Base-by-base conservation (phyloP, 164 flowering plant species). In the Akebia trifoliata region DNA sequence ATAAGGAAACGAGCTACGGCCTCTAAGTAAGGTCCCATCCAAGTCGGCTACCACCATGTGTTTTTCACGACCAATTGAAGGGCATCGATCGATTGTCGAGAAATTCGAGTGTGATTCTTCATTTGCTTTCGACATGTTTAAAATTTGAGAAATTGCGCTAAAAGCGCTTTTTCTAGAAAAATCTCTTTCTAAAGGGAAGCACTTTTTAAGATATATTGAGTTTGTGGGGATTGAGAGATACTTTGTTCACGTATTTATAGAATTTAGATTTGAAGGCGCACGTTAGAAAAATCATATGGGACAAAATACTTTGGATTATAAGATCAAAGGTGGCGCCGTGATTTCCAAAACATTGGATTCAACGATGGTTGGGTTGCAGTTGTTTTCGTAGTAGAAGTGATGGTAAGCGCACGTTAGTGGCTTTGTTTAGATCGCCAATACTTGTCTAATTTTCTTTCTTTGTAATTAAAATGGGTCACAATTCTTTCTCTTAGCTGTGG, bases 1-100 rank as follows among this genome's bases (percentile, higher is more conserved):
- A 54, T 72, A 78, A 21, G 82, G 74, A 63, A 74, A 78, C 20
- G 81, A 61, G 49, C 70, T 72, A 20, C 73, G 63, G 0, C 70
- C 71, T 28, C 64, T 39, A 0, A 74, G 64, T n/a, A 74, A 51
- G 2, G 78, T 72, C 4, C 81, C 77, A 18, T 77, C 81, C 62
- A 74, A 24, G 62, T 78, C 77, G 1, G 79, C 69, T 1, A 72
- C 72, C 9, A 72, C 79, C 3, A 61, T 56, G 53, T 68, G 52
- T 10, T 65, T 65, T 25, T 65, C 70, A 0, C 67, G 63, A 24
- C 70, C 70, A 4, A 38, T 45, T 0, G 66, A 65, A 3, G 44
- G 17, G 36, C 74, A 70, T 17, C 34, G 24, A 9, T 57, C 56
- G 15, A 70, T 34, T 0, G 66, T 44, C 14, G 66, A 63, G 34